Conservation (phyloP, 352 stramenopile species). For the Ophiocytium majus region DNA sequence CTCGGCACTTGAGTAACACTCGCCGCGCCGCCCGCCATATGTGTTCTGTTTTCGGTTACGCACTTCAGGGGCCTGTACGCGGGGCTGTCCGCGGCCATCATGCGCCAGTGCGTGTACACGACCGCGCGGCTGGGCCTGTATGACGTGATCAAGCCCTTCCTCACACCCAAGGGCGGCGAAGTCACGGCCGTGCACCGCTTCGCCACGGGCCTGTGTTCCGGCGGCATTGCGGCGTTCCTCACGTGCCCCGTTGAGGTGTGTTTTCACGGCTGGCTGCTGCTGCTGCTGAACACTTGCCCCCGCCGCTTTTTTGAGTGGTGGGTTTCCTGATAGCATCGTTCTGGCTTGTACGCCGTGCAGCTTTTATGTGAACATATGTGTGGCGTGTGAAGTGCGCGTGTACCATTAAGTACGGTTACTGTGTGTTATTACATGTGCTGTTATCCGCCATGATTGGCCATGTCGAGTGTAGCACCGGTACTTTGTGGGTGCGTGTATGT, state of each 20-base stretch:
- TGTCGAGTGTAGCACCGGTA: no score
- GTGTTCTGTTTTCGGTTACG: no score
- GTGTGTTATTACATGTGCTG: not conserved
- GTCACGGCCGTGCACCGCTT: constrained; percentile 38
- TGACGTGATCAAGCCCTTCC: constrained; percentile 34
- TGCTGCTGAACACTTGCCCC: no score
- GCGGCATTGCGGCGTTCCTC: constrained; percentile 56
- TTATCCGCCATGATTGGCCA: no score
- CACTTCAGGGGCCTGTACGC: constrained; percentile 55
- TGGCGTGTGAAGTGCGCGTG: no score
- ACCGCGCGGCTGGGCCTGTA: constrained; percentile 63
- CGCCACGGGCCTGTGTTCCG: constrained; percentile 41
- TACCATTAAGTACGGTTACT: not conserved
- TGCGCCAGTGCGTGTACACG: constrained; percentile 64
- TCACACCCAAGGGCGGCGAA: not conserved
- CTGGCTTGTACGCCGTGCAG: not conserved
- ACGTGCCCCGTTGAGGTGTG: constrained; percentile 55
- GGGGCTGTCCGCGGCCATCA: constrained; percentile 62
- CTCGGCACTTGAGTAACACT: not conserved
- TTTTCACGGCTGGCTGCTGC: no score
- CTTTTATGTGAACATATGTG: no score
- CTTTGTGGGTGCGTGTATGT: no score
- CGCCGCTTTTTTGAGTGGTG: no score
- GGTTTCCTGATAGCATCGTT: not conserved
- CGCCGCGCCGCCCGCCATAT: no score